These are phyloP conservation scores for sorghum (Sorghum bicolor) DNA, from an alignment of 176 grass and related monocot species.

Conservation along the genomic window Sorghum_bicolor_NCBIv3 NC_012875.2:60416001-60416500, in stretches of 20 bases:
- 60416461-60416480: slow-evolving; percentile 50
- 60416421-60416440: slow-evolving; percentile 30
- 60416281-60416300: slow-evolving; percentile 91
- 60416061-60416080: slow-evolving; percentile 85
- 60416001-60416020: slow-evolving; percentile 90
- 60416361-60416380: not conserved
- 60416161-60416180: slow-evolving; percentile 74
- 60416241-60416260: slow-evolving; percentile 88
- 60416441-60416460: slow-evolving; percentile 37
- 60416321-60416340: no score
- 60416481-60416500: slow-evolving; percentile 64
- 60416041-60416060: slow-evolving; percentile 88
- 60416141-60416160: slow-evolving; percentile 94
- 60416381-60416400: not conserved
- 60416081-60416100: slow-evolving; percentile 47
- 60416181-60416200: slow-evolving; percentile 60
- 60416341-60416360: not conserved
- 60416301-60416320: slow-evolving; percentile 50
- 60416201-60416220: slow-evolving; percentile 61
- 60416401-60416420: slow-evolving; percentile 31
- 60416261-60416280: slow-evolving; percentile 89
- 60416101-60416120: slow-evolving; percentile 57
- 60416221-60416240: slow-evolving; percentile 81
- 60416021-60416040: slow-evolving; percentile 70
- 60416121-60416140: slow-evolving; percentile 63